A percentile compares a stretch with the other conserved stretches of the same genome.
Conservation (phyloP, 371 early-diverging fungal genomes). For the Cladochytrium tenue region DNA sequence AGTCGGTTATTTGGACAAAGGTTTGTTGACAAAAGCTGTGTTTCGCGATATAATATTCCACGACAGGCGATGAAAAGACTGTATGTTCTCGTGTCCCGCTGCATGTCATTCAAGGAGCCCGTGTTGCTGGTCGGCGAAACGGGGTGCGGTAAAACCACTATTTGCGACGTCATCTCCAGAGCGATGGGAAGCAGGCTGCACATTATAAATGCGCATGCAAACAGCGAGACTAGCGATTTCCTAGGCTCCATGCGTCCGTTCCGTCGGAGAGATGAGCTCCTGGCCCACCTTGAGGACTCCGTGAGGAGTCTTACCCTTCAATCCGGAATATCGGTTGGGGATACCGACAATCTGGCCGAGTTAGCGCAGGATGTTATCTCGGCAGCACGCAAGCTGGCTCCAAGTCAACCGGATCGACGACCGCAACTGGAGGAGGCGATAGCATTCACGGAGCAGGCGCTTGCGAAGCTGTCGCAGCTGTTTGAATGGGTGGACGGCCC, state of each 20-base stretch:
- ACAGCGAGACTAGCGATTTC: slow-evolving; percentile 96
- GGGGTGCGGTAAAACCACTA: slow-evolving; percentile 99
- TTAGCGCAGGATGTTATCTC: slow-evolving; percentile 9
- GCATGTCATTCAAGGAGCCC: slow-evolving; percentile 87
- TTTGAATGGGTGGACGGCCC: slow-evolving; percentile 98
- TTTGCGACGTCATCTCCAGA: slow-evolving; percentile 89
- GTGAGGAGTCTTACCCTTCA: background rate
- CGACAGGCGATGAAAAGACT: slow-evolving; percentile 82
- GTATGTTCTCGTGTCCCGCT: slow-evolving; percentile 83
- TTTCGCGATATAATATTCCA: too few relatives aligned
- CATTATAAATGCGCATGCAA: slow-evolving; percentile 97
- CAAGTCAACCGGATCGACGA: slow-evolving; percentile 26
- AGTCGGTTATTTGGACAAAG: slow-evolving; percentile 85
- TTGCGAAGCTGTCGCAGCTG: slow-evolving; percentile 29
- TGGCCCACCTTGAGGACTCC: slow-evolving; percentile 43
- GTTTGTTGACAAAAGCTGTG: slow-evolving; percentile 8
- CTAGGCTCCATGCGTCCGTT: slow-evolving; percentile 97
- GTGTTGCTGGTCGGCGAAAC: slow-evolving; percentile 98
- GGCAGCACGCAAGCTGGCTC: slow-evolving; percentile 27
- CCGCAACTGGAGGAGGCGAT: background rate
- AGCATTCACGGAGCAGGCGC: slow-evolving; percentile 1
- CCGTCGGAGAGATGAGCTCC: slow-evolving; percentile 61
- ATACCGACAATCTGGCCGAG: background rate
- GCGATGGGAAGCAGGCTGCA: slow-evolving; percentile 67
- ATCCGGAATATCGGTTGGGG: background rate